phyloP scores from a whole-genome alignment of 371 early-diverging fungal species.

The Circinella minor region DNA sequence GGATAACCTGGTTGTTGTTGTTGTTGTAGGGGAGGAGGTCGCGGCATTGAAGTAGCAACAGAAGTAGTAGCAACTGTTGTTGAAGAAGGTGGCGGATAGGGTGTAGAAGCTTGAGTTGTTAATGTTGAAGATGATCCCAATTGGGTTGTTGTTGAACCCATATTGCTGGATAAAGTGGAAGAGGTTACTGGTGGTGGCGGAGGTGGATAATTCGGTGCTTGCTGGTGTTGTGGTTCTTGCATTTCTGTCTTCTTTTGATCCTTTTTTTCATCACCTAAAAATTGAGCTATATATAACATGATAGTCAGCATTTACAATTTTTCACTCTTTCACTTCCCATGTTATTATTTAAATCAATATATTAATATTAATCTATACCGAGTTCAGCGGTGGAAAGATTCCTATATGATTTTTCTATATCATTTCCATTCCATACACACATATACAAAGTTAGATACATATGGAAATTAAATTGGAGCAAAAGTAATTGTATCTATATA shows the following conservation, averaged over 20 bases:
- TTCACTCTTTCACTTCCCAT: neutral
- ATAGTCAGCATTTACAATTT: neutral
- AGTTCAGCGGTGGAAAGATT: constrained; percentile 27
- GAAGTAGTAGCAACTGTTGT: constrained; percentile 5
- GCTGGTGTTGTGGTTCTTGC: constrained; percentile 8
- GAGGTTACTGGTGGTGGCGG: constrained; percentile 12
- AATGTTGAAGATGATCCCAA: no score
- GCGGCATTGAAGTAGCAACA: constrained; percentile 11
- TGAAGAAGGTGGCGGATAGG: constrained; percentile 9
- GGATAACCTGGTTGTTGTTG: constrained; percentile 13
- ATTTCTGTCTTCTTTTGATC: constrained; percentile 7
- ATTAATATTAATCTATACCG: constrained; percentile 13
- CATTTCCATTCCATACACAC: neutral
- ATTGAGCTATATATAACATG: constrained; percentile 15
- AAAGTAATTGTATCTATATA: neutral
- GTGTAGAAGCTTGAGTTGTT: neutral
- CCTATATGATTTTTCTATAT: constrained; percentile 23
- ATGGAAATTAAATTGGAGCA: neutral
- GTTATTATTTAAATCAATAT: neutral
- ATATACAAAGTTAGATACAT: neutral
- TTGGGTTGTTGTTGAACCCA: no score
- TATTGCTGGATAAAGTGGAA: no score
- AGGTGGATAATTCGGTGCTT: neutral
- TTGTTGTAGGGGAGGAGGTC: constrained; percentile 10
- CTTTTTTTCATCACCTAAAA: constrained; percentile 13